Conservation (phyloP, 805 yeast species). For the Monosporozyma unispora region DNA sequence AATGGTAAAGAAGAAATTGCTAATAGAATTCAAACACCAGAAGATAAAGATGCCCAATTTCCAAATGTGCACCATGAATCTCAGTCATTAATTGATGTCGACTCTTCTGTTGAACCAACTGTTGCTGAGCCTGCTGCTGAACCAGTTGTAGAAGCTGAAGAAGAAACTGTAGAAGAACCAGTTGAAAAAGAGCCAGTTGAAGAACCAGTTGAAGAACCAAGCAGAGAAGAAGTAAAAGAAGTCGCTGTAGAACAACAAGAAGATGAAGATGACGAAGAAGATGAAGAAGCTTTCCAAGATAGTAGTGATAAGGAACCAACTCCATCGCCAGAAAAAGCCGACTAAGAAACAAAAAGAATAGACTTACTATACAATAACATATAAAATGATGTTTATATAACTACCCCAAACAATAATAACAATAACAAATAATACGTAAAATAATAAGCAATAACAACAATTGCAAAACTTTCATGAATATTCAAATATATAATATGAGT, state of each 20-base stretch:
- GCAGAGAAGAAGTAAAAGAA: constrained; percentile 12
- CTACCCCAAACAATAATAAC: background rate
- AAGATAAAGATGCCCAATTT: constrained; percentile 23
- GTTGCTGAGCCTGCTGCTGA: constrained; percentile 4
- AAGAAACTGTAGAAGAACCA: constrained; percentile 12
- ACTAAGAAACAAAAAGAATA: background rate
- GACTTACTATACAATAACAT: constrained; percentile 3
- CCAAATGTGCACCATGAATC: constrained; percentile 20
- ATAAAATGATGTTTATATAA: constrained; percentile 1
- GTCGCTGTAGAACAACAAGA: constrained; percentile 4
- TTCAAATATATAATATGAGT: no score
- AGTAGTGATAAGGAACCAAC: constrained; percentile 6
- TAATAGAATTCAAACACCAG: constrained; percentile 46
- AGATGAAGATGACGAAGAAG: constrained; percentile 7
- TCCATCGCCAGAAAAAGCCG: background rate
- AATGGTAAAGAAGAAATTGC: constrained; percentile 51
- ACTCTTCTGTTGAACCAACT: constrained; percentile 24
- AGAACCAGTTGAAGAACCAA: constrained; percentile 7
- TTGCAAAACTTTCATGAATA: no score
- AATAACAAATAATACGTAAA: constrained; percentile 1
- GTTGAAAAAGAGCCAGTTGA: constrained; percentile 8
- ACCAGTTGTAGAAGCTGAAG: background rate
- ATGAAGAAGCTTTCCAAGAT: constrained; percentile 8
- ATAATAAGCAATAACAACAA: background rate
- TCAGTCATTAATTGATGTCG: constrained; percentile 35